A percentile compares a stretch with the other conserved stretches of the same genome.
Evolutionary conservation across 306 rosid genomes (phyloP).

Genomic region (Vigna mungo): DNA sequence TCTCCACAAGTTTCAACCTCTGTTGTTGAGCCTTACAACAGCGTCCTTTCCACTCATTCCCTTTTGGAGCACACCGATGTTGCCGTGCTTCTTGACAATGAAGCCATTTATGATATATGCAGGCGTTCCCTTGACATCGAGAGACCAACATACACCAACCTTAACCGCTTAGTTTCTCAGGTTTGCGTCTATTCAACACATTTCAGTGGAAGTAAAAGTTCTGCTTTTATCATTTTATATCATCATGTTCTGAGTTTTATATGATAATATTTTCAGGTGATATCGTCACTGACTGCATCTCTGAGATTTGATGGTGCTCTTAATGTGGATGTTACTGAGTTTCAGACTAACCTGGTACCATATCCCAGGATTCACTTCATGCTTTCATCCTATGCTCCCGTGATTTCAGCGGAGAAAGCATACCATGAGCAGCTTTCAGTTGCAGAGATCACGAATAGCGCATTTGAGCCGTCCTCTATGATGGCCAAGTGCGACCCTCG

Average conservation of each 20-base stretch:
- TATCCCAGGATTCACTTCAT: slow-evolving; percentile 89
- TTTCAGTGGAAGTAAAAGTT: too few species aligned
- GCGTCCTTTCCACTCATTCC: slow-evolving; percentile 86
- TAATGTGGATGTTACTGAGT: slow-evolving; percentile 84
- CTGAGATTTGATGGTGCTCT: slow-evolving; percentile 83
- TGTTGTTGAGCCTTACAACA: slow-evolving; percentile 88
- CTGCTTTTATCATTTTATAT: too few species aligned
- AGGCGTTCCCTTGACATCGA: slow-evolving; percentile 88
- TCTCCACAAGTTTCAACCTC: slow-evolving; percentile 87
- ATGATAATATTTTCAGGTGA: slow-evolving; percentile 54
- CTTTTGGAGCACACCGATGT: slow-evolving; percentile 85
- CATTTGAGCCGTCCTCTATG: slow-evolving; percentile 89
- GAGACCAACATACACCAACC: slow-evolving; percentile 85
- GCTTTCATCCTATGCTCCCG: slow-evolving; percentile 88
- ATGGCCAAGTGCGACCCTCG: slow-evolving; percentile 90
- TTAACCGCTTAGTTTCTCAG: slow-evolving; percentile 81
- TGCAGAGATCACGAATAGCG: slow-evolving; percentile 80
- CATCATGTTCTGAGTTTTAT: neutral
- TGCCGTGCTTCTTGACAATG: slow-evolving; percentile 80
- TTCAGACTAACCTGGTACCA: slow-evolving; percentile 85
- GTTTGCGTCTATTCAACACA: slow-evolving; percentile 37
- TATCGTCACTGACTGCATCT: slow-evolving; percentile 79
- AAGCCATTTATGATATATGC: slow-evolving; percentile 83
- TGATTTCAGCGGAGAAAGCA: slow-evolving; percentile 86
- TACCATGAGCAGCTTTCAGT: slow-evolving; percentile 85